Conservation (phyloP, 2,329 filamentous ascomycete species). For the Endoconidiophora polonica region DNA sequence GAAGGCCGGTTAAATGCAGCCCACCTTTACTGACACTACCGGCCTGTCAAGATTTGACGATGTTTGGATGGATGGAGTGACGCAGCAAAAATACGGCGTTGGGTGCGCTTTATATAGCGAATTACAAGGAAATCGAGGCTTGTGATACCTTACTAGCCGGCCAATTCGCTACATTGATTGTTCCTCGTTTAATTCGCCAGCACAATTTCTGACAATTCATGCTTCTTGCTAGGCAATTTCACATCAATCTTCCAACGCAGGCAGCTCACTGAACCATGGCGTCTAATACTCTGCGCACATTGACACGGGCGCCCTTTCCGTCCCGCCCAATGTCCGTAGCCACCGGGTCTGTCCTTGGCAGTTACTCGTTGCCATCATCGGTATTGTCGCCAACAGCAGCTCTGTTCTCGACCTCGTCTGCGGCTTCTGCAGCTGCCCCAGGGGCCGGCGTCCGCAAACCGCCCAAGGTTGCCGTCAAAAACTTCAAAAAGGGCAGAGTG, state of each 20-base stretch:
- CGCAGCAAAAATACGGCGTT: neutral
- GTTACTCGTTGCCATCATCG: constrained; percentile 17
- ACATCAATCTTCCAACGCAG: neutral
- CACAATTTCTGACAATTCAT: too few relatives aligned
- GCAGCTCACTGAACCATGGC: constrained; percentile 21
- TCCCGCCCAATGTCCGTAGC: constrained; percentile 15
- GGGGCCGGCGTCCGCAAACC: constrained; percentile 13
- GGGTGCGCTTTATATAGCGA: too few relatives aligned
- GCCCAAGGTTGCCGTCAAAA: constrained; percentile 25
- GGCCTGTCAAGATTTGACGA: constrained; percentile 2
- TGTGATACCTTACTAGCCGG: too few relatives aligned
- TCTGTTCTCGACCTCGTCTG: constrained; percentile 25
- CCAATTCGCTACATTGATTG: too few relatives aligned
- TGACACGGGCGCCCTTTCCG: constrained; percentile 22
- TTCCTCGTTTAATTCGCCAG: too few relatives aligned
- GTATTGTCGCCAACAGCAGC: constrained; percentile 18
- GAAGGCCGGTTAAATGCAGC: neutral
- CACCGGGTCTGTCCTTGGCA: constrained; percentile 15
- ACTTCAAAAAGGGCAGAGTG: constrained; percentile 34
- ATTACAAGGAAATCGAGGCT: too few relatives aligned
- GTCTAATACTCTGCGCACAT: constrained; percentile 27
- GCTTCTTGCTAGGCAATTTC: neutral
- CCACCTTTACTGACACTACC: constrained; percentile 1
- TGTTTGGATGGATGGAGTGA: neutral
- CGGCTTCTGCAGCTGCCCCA: constrained; percentile 17